These are phyloP conservation scores for Platismatia glauca DNA, from an alignment of 495 filamentous ascomycete genomes.

Conservation along the genomic window DNA sequence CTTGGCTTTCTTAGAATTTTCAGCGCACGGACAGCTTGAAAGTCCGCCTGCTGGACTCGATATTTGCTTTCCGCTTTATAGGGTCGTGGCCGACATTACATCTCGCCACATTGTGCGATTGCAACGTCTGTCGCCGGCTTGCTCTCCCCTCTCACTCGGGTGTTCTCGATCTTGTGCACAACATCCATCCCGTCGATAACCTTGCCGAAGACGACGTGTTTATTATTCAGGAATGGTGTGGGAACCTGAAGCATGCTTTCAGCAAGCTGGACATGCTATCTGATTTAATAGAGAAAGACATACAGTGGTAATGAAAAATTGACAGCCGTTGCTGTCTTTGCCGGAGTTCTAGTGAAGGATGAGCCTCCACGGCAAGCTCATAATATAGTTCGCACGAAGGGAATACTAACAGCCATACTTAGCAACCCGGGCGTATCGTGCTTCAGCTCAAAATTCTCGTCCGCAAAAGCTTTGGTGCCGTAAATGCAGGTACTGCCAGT, in stretches of 20 bases:
- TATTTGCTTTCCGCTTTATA: neutral
- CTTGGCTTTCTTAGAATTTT: neutral
- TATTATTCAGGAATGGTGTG: conserved; percentile 82
- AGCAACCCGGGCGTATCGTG: conserved; percentile 74
- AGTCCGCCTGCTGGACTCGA: neutral
- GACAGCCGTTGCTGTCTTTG: conserved; percentile 86
- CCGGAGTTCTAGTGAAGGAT: conserved; percentile 64
- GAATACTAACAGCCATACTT: conserved; percentile 76
- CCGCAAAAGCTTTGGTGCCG: conserved; percentile 70
- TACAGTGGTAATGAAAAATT: conserved; percentile 91
- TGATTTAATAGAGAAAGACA: neutral
- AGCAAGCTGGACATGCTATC: neutral
- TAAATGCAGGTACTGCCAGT: conserved; percentile 85
- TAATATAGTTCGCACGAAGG: neutral
- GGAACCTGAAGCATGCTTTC: conserved; percentile 30
- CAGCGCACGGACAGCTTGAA: neutral
- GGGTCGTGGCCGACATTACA: conserved; percentile 40
- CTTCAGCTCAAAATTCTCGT: conserved; percentile 79
- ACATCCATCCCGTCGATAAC: conserved; percentile 88
- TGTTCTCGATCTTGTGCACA: conserved; percentile 79
- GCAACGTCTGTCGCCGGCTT: conserved; percentile 78
- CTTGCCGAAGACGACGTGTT: conserved; percentile 92
- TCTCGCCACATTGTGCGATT: conserved; percentile 81
- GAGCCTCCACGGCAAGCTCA: neutral
- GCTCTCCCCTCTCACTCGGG: conserved; percentile 68